phyloP scores from a whole-genome alignment of 495 filamentous ascomycete genomes.

The Penicillium manginii region DNA sequence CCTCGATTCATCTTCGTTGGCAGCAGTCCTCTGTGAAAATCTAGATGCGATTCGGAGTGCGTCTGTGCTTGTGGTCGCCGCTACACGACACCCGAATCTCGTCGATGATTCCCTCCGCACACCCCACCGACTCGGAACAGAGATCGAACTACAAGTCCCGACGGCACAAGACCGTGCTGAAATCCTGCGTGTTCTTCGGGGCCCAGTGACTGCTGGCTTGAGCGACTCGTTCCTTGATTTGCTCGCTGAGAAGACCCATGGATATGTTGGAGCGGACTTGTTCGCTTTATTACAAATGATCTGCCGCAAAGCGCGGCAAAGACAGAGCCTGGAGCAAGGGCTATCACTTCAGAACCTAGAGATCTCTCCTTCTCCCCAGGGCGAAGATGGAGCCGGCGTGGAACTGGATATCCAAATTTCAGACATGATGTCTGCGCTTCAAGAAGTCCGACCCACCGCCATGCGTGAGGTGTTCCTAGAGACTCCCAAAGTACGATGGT shows the following conservation, averaged over 20 bases:
- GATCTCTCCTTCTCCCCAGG: neutral
- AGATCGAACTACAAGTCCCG: conserved; percentile 82
- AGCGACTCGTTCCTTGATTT: conserved; percentile 42
- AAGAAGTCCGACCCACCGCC: conserved; percentile 71
- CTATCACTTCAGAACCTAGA: neutral
- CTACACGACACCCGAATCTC: conserved; percentile 71
- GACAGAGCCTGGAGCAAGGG: conserved; percentile 27
- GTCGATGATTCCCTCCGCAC: conserved; percentile 75
- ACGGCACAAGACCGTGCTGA: conserved; percentile 70
- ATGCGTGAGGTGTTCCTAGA: conserved; percentile 92
- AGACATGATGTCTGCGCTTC: conserved; percentile 60
- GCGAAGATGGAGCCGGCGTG: conserved; percentile 5
- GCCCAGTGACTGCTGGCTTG: conserved; percentile 31
- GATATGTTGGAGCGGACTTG: conserved; percentile 70
- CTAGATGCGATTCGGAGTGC: conserved; percentile 47
- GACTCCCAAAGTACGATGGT: conserved; percentile 83
- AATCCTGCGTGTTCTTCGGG: conserved; percentile 63
- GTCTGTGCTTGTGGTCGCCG: conserved; percentile 70
- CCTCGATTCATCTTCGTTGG: conserved; percentile 42
- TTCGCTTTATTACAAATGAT: conserved; percentile 52
- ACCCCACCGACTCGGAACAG: conserved; percentile 65
- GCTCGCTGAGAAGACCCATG: conserved; percentile 65
- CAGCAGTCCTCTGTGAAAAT: conserved; percentile 45
- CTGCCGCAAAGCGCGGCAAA: conserved; percentile 46
- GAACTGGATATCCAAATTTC: conserved; percentile 40